A percentile compares a stretch with the other conserved stretches of the same genome.
Conservation (phyloP, 805 yeast species). For the Isabelozyma pseudorhagii region DNA sequence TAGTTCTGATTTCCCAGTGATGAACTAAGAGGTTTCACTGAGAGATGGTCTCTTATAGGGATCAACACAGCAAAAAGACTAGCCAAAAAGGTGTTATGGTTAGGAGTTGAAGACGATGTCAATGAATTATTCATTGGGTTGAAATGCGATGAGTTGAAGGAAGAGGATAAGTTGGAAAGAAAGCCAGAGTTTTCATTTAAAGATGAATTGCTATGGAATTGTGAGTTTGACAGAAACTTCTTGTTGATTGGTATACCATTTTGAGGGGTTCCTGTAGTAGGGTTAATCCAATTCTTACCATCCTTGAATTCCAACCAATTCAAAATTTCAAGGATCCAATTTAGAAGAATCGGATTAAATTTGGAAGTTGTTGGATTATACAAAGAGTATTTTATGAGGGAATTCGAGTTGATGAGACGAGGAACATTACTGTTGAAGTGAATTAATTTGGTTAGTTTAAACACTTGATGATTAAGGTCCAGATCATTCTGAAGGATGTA, state of each 20-base stretch:
- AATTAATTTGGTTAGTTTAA: constrained; percentile 34
- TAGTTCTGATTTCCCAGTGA: constrained; percentile 15
- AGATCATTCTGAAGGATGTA: constrained; percentile 40
- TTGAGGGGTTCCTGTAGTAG: not conserved
- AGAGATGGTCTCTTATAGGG: constrained; percentile 36
- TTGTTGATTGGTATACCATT: not conserved
- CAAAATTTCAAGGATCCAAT: constrained; percentile 51
- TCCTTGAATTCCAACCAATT: constrained; percentile 58
- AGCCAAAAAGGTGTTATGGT: constrained; percentile 40
- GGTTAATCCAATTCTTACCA: constrained; percentile 18
- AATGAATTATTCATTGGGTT: not conserved
- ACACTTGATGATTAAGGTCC: constrained; percentile 39
- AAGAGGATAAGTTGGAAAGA: not conserved
- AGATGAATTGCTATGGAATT: constrained; percentile 7
- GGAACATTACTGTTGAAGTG: constrained; percentile 44
- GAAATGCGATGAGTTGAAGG: not conserved
- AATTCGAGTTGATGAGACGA: constrained; percentile 39
- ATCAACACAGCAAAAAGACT: constrained; percentile 44
- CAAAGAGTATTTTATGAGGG: constrained; percentile 29
- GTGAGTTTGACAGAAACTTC: constrained; percentile 7
- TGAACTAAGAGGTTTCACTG: constrained; percentile 26
- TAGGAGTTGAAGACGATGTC: not conserved
- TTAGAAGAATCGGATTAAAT: constrained; percentile 36
- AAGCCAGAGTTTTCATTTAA: constrained; percentile 1
- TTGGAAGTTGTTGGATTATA: constrained; percentile 4